Evolutionary conservation across 2,329 filamentous ascomycete species (phyloP).

Genomic region (Ceratocystis alfenasii): DNA sequence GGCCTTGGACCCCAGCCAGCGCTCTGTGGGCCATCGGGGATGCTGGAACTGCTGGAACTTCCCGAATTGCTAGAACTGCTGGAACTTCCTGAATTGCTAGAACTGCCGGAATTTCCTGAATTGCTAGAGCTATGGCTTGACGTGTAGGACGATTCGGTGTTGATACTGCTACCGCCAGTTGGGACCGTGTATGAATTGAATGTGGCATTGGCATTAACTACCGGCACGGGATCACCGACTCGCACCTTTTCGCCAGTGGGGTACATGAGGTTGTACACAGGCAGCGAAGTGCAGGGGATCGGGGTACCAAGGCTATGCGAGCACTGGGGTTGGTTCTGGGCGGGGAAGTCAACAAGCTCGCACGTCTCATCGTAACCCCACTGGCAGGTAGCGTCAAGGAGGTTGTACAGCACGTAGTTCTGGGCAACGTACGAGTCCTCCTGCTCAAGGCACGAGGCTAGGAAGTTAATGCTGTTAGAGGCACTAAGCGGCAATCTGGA

Average conservation of each 20-base stretch:
- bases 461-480: constrained; percentile 45
- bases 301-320: constrained; percentile 34
- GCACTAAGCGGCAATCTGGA: constrained; percentile 43
- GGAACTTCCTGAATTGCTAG: not conserved
- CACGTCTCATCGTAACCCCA: constrained; percentile 42
- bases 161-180: not conserved
- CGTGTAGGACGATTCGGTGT: not conserved
- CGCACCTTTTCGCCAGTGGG: constrained; percentile 34
- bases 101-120: not conserved
- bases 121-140: not conserved
- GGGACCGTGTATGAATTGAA: not conserved
- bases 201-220: constrained; percentile 10
- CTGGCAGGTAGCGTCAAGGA: constrained; percentile 39
- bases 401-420: constrained; percentile 44
- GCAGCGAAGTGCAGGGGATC: constrained; percentile 28
- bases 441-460: constrained; percentile 36
- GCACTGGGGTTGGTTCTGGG: constrained; percentile 42
- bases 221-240: constrained; percentile 14
- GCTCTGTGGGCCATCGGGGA: not conserved
- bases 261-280: constrained; percentile 43
- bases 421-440: constrained; percentile 39
- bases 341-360: constrained; percentile 34
- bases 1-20: constrained; percentile 5
- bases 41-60: no score
- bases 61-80: not conserved